Conservation (phyloP, 345 rosid genomes). For the Clarkia xantiana region DNA sequence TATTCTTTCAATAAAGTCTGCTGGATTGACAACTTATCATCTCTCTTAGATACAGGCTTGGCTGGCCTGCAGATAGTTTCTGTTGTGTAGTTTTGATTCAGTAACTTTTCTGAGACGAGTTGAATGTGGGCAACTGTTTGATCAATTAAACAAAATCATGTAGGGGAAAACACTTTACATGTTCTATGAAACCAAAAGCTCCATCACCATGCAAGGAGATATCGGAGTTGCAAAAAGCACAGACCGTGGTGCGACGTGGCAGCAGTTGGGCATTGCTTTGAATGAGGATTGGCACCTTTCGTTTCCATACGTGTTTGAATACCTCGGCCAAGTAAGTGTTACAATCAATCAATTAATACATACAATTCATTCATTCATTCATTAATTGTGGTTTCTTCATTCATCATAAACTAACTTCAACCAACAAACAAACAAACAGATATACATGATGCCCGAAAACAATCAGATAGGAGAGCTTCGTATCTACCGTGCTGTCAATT, state of each 20-base stretch:
- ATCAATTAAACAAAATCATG: too few relatives aligned
- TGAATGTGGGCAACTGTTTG: too few relatives aligned
- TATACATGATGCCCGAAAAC: slow-evolving; percentile 95
- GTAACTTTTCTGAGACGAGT: too few relatives aligned
- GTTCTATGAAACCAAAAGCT: slow-evolving; percentile 72
- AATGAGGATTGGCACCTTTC: slow-evolving; percentile 98
- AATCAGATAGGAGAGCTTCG: slow-evolving; percentile 53
- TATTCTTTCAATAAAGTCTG: too few relatives aligned
- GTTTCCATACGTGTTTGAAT: slow-evolving; percentile 67
- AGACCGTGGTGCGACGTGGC: slow-evolving; percentile 87
- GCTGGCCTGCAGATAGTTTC: too few relatives aligned
- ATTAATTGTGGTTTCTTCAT: too few relatives aligned
- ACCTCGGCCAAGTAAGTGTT: slow-evolving; percentile 50
- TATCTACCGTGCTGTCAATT: slow-evolving; percentile 61
- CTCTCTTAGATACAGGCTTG: too few relatives aligned
- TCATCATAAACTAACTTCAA: too few relatives aligned
- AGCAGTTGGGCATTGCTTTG: slow-evolving; percentile 74
- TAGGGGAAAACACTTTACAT: slow-evolving; percentile 68
- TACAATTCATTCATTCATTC: too few relatives aligned
- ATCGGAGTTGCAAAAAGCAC: slow-evolving; percentile 76
- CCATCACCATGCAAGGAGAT: slow-evolving; percentile 82
- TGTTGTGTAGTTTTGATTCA: too few relatives aligned
- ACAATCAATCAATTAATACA: too few relatives aligned
- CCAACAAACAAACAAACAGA: slow-evolving; percentile 32
- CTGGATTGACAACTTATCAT: too few relatives aligned